Base-by-base conservation (phyloP, 2,329 filamentous ascomycete species). In the Fusarium xylarioides region DNA sequence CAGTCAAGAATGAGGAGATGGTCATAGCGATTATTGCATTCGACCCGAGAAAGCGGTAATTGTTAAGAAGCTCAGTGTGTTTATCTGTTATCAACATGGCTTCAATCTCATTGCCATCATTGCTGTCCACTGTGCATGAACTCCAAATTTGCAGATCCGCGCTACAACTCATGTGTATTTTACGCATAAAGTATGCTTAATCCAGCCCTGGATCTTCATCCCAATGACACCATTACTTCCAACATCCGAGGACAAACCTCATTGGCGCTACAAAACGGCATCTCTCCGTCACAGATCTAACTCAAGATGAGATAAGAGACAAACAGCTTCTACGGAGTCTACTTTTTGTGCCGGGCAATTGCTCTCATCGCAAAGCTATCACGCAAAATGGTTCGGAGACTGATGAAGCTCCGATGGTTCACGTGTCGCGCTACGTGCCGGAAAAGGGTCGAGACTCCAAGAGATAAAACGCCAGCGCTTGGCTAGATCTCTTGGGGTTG, bases 351-450 rank as follows among this genome's bases (percentile, higher is more conserved):
- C 66, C 70, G 70, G 12, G 9, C 11, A 10, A 4, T 56, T 12
- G 0, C 5, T 38, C 12, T 7, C 15, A 42, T 28, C 19, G 10
- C 8, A 42, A 21, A 7, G 7, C 40, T 18, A 35, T 49, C 30
- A n/a, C 54, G 21, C 40, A 57, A 47, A 18, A 38, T 26, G 21
- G 19, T 14, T 74, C 70, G 70, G 70, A 34, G 3, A 11, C 32
- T 73, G 52, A 73, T 63, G 15, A 68, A 71, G 53, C 50, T 50
- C 70, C 70, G 70, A 68, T 32, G 18, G 47, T 40, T 47, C 60
- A 70, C 44, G 60, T 62, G 70, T 40, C 9, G 42, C 37, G 35
- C 63, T 62, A 54, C 54, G 30, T 40, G 30, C 34, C 23, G 7
- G n/a, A 21, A 35, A 35, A 59, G 18, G 28, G 53, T 60, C 63